These are phyloP conservation scores for Xylaria castorea DNA, from an alignment of 495 filamentous ascomycete genomes.

Conservation along the genomic window DNA sequence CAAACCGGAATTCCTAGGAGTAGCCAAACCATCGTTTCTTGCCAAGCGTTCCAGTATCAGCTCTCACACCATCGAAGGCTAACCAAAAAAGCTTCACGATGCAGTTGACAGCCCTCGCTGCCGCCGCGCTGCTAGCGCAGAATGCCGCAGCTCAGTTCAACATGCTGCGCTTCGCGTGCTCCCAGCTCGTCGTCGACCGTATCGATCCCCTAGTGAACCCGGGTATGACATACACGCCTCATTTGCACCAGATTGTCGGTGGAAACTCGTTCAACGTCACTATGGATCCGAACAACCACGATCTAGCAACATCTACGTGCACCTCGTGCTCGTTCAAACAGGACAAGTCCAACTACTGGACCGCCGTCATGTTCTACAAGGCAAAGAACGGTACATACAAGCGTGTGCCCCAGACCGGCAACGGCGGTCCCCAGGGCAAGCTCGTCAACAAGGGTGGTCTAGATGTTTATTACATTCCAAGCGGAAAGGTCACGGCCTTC, in stretches of 20 bases:
- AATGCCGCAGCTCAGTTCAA: conserved; percentile 54
- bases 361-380: conserved; percentile 71
- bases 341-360: conserved; percentile 85
- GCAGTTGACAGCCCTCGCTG: conserved; percentile 58
- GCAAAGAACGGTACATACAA: conserved; percentile 75
- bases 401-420: conserved; percentile 68
- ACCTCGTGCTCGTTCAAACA: conserved; percentile 71
- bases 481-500: conserved; percentile 57
- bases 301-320: conserved; percentile 68
- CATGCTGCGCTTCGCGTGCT: conserved; percentile 65
- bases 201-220: conserved; percentile 61
- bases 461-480: conserved; percentile 55
- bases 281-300: conserved; percentile 64
- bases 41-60: not conserved
- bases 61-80: not conserved
- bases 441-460: conserved; percentile 71
- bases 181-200: conserved; percentile 62
- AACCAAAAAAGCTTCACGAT: conserved; percentile 48
- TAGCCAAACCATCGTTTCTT: not conserved
- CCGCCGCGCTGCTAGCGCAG: conserved; percentile 54
- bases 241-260: conserved; percentile 61
- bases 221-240: conserved; percentile 55
- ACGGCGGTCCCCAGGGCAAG: conserved; percentile 64
- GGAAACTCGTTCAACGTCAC: conserved; percentile 73
- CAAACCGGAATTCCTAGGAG: conserved; percentile 18